phyloP scores from a whole-genome alignment of 2,329 filamentous ascomycete species.

The Penicillium sp. region DNA sequence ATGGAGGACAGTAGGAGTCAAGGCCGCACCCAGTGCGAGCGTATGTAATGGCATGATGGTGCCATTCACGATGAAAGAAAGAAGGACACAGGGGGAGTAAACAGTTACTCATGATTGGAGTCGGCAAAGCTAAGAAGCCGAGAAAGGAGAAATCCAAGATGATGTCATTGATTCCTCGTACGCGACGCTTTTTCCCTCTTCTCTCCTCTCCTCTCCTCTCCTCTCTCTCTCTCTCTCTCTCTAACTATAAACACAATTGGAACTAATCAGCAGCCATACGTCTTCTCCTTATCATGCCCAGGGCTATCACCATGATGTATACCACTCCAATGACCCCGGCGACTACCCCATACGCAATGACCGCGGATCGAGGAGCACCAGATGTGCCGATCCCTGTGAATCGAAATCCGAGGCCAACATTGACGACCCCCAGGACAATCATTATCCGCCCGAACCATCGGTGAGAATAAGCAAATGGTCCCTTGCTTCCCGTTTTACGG shows the following conservation, averaged over 20 bases:
- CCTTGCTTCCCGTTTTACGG: slow-evolving; percentile 44
- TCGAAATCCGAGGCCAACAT: slow-evolving; percentile 52
- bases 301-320: slow-evolving; percentile 31
- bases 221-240: no score
- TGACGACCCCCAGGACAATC: slow-evolving; percentile 52
- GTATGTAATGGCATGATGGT: slow-evolving; percentile 64
- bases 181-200: no score
- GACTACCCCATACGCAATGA: slow-evolving; percentile 49
- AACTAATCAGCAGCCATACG: neutral
- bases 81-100: slow-evolving; percentile 1
- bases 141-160: neutral
- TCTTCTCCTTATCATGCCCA: neutral
- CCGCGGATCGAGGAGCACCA: slow-evolving; percentile 28
- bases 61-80: slow-evolving; percentile 3
- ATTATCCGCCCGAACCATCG: slow-evolving; percentile 52
- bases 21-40: slow-evolving; percentile 71
- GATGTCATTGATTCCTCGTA: neutral
- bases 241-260: neutral
- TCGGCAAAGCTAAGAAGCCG: neutral
- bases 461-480: slow-evolving; percentile 47
- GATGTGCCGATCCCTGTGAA: slow-evolving; percentile 41
- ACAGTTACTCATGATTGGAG: neutral
- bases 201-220: no score
- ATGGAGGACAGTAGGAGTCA: slow-evolving; percentile 80
- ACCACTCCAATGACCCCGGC: slow-evolving; percentile 46